Evolutionary conservation across 257 asterid genomes (phyloP).

Genomic region (Solanum medicagineum): DNA sequence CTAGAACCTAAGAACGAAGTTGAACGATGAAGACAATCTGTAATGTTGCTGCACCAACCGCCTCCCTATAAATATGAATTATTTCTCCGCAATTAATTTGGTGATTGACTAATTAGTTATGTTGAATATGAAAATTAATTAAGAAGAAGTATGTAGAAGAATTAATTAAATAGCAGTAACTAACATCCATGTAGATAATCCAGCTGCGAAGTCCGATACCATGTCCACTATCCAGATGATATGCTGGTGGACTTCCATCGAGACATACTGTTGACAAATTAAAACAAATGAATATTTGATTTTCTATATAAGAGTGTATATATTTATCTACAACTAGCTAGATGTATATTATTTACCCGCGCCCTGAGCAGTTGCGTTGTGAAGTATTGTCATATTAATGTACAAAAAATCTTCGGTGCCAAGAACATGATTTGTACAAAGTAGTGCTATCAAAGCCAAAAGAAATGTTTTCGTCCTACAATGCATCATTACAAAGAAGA

Average conservation of each 20-base stretch:
- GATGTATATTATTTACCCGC: not conserved
- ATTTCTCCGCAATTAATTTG: not conserved
- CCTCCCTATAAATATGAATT: not conserved
- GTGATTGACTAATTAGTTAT: not conserved
- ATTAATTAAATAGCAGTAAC: not conserved
- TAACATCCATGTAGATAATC: not conserved
- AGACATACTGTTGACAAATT: not conserved
- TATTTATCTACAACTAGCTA: too few relatives aligned
- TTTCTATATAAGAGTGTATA: not conserved
- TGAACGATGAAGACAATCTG: not conserved
- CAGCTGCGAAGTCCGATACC: not conserved
- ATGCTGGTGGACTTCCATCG: not conserved
- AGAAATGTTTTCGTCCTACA: not conserved
- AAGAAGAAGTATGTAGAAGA: not conserved
- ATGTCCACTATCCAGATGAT: not conserved
- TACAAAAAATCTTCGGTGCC: not conserved
- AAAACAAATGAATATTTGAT: not conserved
- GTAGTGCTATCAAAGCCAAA: not conserved
- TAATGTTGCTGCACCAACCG: not conserved
- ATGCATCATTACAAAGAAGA: too few relatives aligned
- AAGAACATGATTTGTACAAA: not conserved
- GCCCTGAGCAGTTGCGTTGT: not conserved
- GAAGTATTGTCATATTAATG: not conserved
- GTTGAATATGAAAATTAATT: not conserved
- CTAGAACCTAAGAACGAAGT: constrained; percentile 39